Percentiles rank a stretch among this genome's conserved stretches.
Evolutionary conservation across 2,329 filamentous ascomycete genomes (phyloP).

Genomic region (Niveomyces coronatus): DNA sequence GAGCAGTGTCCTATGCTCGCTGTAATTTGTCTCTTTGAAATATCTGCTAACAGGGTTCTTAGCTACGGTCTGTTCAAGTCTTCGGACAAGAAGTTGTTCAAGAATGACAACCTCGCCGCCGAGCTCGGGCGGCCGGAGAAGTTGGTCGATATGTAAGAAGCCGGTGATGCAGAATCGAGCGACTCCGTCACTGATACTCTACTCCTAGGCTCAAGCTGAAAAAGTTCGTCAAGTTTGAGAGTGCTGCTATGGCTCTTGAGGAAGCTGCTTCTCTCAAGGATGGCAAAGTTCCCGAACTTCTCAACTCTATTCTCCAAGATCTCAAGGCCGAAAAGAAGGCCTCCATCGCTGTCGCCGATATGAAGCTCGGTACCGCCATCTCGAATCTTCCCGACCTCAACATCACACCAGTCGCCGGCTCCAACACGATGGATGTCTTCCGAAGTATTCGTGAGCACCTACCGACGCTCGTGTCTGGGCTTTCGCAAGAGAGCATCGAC

Average conservation of each 20-base stretch:
- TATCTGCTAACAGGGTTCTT: conserved; percentile 20
- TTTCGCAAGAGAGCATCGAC: conserved; percentile 75
- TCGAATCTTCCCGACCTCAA: conserved; percentile 83
- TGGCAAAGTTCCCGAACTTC: conserved; percentile 85
- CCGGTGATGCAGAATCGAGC: conserved; percentile 1
- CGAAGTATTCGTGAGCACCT: conserved; percentile 89
- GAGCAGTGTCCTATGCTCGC: conserved; percentile 2
- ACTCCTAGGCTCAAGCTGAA: conserved; percentile 73
- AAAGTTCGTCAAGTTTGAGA: conserved; percentile 96
- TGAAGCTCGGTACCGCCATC: conserved; percentile 85
- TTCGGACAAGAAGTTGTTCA: conserved; percentile 95
- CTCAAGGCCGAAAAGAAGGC: conserved; percentile 98
- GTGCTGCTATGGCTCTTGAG: conserved; percentile 78
- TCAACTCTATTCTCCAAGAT: conserved; percentile 70
- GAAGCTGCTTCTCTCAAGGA: conserved; percentile 84
- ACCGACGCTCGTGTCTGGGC: conserved; percentile 78
- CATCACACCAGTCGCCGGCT: conserved; percentile 65
- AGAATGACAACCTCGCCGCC: conserved; percentile 67
- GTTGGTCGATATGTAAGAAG: conserved; percentile 70
- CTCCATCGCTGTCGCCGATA: conserved; percentile 85
- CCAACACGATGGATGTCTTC: conserved; percentile 64
- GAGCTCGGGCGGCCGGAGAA: conserved; percentile 74
- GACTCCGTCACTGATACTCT: conserved; percentile 9
- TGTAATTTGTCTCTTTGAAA: conserved; percentile 1
- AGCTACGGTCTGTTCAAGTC: conserved; percentile 98